A percentile compares a stretch with the other conserved stretches of the same genome.
These are phyloP conservation scores for Metarhizium guizhouense DNA, from an alignment of 2,329 filamentous ascomycete genomes.

Conservation along the genomic window DNA sequence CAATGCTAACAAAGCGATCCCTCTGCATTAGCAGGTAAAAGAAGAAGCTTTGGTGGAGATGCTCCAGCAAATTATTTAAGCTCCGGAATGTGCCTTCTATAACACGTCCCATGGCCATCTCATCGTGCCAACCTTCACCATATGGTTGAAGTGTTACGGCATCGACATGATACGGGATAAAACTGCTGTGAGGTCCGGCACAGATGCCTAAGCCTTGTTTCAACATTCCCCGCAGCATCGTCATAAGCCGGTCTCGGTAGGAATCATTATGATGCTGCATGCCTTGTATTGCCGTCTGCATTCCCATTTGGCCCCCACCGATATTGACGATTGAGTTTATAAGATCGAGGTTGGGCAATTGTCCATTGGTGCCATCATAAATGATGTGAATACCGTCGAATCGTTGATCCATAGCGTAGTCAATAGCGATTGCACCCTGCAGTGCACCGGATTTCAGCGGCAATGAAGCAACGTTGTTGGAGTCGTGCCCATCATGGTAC, in stretches of 20 bases:
- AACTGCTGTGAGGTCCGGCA: constrained; percentile 85
- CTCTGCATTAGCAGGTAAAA: constrained; percentile 92
- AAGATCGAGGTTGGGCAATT: constrained; percentile 89
- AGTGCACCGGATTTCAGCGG: constrained; percentile 88
- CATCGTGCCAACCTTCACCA: constrained; percentile 91
- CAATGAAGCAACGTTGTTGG: constrained; percentile 60
- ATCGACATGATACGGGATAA: constrained; percentile 96
- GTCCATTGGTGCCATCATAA: constrained; percentile 93
- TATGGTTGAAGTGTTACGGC: constrained; percentile 88
- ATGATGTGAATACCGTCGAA: constrained; percentile 86
- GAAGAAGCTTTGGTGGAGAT: constrained; percentile 98
- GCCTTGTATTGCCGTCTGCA: constrained; percentile 72
- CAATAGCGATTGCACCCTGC: constrained; percentile 86
- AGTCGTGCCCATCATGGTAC: constrained; percentile 83
- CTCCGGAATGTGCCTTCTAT: constrained; percentile 88
- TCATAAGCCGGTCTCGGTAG: constrained; percentile 74
- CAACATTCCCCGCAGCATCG: constrained; percentile 87
- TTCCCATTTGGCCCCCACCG: constrained; percentile 85
- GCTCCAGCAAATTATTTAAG: constrained; percentile 92
- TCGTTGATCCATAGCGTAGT: constrained; percentile 76
- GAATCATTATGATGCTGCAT: constrained; percentile 76
- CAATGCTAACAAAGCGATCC: constrained; percentile 93
- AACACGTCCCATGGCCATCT: constrained; percentile 87
- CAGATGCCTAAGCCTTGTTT: constrained; percentile 84
- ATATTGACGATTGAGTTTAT: constrained; percentile 91